Base-by-base conservation (phyloP, 495 filamentous ascomycete species). In the Neurospora cerealis region DNA sequence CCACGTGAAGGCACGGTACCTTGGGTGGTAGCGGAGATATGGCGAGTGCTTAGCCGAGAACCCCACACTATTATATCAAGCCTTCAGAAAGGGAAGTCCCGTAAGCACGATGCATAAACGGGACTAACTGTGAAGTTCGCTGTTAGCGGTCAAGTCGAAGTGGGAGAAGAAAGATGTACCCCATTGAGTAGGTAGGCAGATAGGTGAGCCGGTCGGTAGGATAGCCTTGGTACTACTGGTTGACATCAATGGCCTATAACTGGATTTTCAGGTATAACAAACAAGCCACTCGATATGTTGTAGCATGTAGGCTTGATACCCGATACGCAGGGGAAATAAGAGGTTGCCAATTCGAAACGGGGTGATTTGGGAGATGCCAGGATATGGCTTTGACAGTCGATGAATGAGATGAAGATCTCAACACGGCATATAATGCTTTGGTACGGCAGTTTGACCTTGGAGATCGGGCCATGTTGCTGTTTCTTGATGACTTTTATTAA, bases 391-490 rank as follows among this genome's bases (percentile, higher is more conserved):
- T 73, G 32, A 71, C 69, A 69, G 40, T 77, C 73, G 70, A 74
- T 73, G 72, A 75, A 72, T 36, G 72, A 40, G 54, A 66, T 40
- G 74, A 48, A 46, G 75, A 77, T 78, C 75, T 72, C 74, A 71
- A 73, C 73, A 42, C 77, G 78, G 76, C 75, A 77, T 66, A 62
- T 74, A 74, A 73, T 73, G 71, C 54, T 66, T 42, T 70, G 60
- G 72, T 60, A 39, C 75, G 74, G 75, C 75, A 77, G 74, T 75
- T 77, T 70, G 70, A 69, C 10, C 41, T 32, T 11, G 17, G 32
- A 42, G 9, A 6, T 32, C 21, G 54, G 13, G 54, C 15, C 28
- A 34, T 34, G 15, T 7, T 62, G 28, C 24, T 66, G 24, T 34
- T 36, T 32, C 28, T 34, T 34, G 15, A 7, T 66, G 28, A 5